Evolutionary conservation across 257 asterid genomes (phyloP).

Genomic region (Prunella vulgaris): DNA sequence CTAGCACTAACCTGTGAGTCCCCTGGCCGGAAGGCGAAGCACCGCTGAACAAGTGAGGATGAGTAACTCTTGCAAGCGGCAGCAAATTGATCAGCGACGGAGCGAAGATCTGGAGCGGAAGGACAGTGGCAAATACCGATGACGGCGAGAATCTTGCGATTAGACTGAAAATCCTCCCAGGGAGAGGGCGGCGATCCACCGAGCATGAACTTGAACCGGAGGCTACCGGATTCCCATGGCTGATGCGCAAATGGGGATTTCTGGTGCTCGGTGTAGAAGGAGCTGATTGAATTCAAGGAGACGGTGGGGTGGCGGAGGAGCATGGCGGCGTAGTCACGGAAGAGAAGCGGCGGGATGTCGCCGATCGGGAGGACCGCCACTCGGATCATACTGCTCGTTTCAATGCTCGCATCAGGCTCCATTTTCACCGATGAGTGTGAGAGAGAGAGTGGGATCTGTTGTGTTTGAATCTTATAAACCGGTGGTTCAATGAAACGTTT

Average conservation of each 20-base stretch:
- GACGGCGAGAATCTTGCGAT: constrained; percentile 81
- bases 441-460: neutral
- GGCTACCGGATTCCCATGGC: constrained; percentile 90
- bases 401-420: constrained; percentile 99
- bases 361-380: constrained; percentile 88
- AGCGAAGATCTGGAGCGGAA: constrained; percentile 74
- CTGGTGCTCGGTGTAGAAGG: constrained; percentile 98
- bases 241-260: constrained; percentile 86
- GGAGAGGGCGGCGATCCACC: constrained; percentile 95
- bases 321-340: constrained; percentile 79
- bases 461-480: neutral
- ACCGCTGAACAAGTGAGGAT: constrained; percentile 79
- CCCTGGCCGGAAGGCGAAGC: constrained; percentile 92
- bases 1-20: constrained; percentile 65
- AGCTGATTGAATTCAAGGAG: constrained; percentile 76
- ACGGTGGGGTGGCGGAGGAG: constrained; percentile 82
- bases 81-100: constrained; percentile 55
- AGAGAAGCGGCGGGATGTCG: constrained; percentile 48
- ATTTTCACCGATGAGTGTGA: constrained; percentile 35
- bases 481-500: neutral
- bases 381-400: constrained; percentile 94
- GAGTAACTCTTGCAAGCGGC: constrained; percentile 64
- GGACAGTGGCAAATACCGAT: constrained; percentile 92
- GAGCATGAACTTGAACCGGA: constrained; percentile 81
- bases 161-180: constrained; percentile 96